Base-by-base conservation (phyloP, 2,329 filamentous ascomycete species). In the Nigrospora sphaerica region DNA sequence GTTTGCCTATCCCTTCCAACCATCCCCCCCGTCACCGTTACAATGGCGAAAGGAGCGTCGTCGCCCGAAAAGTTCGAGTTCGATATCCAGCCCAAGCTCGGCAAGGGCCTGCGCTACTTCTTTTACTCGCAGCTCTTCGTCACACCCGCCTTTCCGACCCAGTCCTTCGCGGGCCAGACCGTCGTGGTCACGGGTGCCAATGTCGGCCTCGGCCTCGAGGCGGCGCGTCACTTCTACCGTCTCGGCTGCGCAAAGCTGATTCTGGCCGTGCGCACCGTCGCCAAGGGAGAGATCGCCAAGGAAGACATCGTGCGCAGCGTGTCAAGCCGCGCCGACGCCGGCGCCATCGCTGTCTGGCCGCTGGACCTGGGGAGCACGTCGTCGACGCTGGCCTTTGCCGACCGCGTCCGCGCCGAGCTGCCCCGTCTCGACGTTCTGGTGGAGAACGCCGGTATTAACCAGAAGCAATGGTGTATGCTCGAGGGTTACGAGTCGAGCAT, bases 401-500 rank as follows among this genome's bases (percentile, higher is more conserved):
- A 44, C 1, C 63, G 65, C 3, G 56, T 65, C 2, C 53, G 62
- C 10, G 49, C 42, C 5, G 56, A 64, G n/a, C 59, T 75, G 13
- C 51, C 62, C 1, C 65, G 68, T 7, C 48, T 78, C 3, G 72
- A 78, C 52, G 63, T 67, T 23, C 59, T 70, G 33, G 53, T 74
- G 18, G 61, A 64, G 43, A 78, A 69, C 37, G 65, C 65, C 3
- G 63, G 72, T 1, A 7, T 46, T 12, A 16, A 28, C 31, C 13
- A 63, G 0, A 14, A 7, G 2, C 46, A 58, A 0, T 73, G 62
- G 45, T 39, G 52, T 1, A 32, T 59, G 0, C 61, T 60, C 4
- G 74, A 77, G 45, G 70, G 63, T 0, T 63, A 74, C 35, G 78
- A 82, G 59, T 57, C 52, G 14, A 70, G 59, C 0, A 61, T 81